A percentile compares a stretch with the other conserved stretches of the same genome.
These are phyloP conservation scores for Scedosporium aurantiacum DNA, from an alignment of 2,329 filamentous ascomycete genomes.

Conservation along the genomic window DNA sequence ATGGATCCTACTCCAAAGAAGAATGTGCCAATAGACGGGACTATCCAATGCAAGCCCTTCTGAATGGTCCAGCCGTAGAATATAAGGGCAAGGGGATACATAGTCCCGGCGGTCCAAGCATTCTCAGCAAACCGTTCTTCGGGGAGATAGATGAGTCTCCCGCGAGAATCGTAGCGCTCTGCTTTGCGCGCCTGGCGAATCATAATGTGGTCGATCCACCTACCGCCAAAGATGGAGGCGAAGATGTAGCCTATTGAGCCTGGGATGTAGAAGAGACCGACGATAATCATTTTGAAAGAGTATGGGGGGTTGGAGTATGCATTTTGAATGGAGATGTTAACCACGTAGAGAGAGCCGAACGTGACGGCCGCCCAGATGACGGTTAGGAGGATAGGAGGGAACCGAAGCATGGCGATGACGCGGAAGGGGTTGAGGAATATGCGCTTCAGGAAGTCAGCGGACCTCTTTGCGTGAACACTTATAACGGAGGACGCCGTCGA, in stretches of 20 bases:
- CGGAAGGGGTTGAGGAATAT: conserved; percentile 60
- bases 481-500: conserved; percentile 29
- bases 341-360: conserved; percentile 63
- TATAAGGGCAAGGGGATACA: conserved; percentile 61
- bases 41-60: conserved; percentile 54
- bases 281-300: conserved; percentile 52
- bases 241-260: conserved; percentile 62
- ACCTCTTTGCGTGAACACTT: conserved; percentile 1
- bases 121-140: conserved; percentile 80
- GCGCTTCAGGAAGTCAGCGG: conserved; percentile 18
- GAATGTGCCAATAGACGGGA: conserved; percentile 54
- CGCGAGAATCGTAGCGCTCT: conserved; percentile 54
- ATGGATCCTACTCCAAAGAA: conserved; percentile 69
- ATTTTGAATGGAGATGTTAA: conserved; percentile 67
- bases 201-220: conserved; percentile 77
- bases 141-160: conserved; percentile 56
- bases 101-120: conserved; percentile 59
- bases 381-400: conserved; percentile 61
- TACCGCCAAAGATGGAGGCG: conserved; percentile 57
- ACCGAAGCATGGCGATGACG: conserved; percentile 60
- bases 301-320: conserved; percentile 60
- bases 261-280: conserved; percentile 71
- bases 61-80: conserved; percentile 68
- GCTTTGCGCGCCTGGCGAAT: conserved; percentile 60
- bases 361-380: conserved; percentile 66